Percentiles rank a stretch among this genome's conserved stretches.
phyloP scores from a whole-genome alignment of 441 rosid species.

The Croton setiger region DNA sequence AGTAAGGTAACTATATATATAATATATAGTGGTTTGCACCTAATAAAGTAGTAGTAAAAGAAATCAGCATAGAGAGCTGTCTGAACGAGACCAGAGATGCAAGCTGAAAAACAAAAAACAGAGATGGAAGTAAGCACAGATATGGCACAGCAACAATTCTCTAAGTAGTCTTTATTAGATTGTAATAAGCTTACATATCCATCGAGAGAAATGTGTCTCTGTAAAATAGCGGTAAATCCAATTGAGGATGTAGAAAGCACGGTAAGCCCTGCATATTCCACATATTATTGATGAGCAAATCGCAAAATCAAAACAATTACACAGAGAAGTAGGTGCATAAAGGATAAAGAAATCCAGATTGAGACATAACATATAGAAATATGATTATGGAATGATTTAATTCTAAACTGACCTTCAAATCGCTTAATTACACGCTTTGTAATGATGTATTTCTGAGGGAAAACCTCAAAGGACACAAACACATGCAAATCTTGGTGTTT shows the following conservation, averaged over 20 bases:
- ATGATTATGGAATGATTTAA: not conserved
- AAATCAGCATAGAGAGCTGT: slow-evolving; percentile 88
- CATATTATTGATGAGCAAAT: slow-evolving; percentile 14
- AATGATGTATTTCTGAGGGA: not conserved
- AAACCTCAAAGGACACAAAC: not conserved
- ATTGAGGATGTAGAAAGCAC: slow-evolving; percentile 81
- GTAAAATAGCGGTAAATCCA: slow-evolving; percentile 91
- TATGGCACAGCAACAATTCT: not conserved
- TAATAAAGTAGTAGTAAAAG: slow-evolving; percentile 87
- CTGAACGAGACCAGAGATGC: slow-evolving; percentile 76
- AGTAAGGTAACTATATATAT: not conserved
- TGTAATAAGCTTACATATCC: slow-evolving; percentile 62
- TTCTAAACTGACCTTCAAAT: slow-evolving; percentile 2
- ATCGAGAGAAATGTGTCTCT: slow-evolving; percentile 60
- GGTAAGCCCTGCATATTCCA: slow-evolving; percentile 68
- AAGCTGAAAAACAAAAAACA: slow-evolving; percentile 48
- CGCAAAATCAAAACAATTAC: not conserved
- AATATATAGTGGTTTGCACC: slow-evolving; percentile 35
- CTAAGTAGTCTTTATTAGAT: not conserved
- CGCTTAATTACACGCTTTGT: not conserved
- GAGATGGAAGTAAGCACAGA: slow-evolving; percentile 10
- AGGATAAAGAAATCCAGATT: not conserved
- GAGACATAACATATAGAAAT: not conserved
- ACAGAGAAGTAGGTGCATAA: not conserved
- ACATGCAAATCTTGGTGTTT: no score